Conservation (phyloP, 169 alveolate species). For the Ichthyophthirius multifiliis region DNA sequence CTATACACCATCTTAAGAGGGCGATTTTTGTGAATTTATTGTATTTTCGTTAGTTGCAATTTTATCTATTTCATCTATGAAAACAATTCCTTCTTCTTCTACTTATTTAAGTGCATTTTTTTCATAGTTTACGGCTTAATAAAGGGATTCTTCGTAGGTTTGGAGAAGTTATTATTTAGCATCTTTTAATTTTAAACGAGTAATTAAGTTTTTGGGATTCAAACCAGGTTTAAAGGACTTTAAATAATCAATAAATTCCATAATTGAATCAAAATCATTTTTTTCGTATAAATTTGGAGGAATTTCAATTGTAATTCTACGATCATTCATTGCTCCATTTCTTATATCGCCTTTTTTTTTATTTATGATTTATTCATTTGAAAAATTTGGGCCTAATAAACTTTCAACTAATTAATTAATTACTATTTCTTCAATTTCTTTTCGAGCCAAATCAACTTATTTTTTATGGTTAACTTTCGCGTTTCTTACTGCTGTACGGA, state of each 20-base stretch:
- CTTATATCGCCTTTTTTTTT: conserved; percentile 67
- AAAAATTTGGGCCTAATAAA: conserved; percentile 36
- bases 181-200: conserved; percentile 5
- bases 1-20: conserved; percentile 91
- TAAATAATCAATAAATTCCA: conserved; percentile 12
- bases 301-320: conserved; percentile 60
- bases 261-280: neutral
- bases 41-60: conserved; percentile 43
- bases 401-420: conserved; percentile 65
- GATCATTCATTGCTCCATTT: conserved; percentile 65
- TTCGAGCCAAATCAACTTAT: conserved; percentile 54
- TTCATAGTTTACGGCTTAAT: conserved; percentile 25
- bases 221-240: conserved; percentile 9
- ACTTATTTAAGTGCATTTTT: conserved; percentile 75
- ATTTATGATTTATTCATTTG: conserved; percentile 56
- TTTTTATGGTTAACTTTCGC: conserved; percentile 36
- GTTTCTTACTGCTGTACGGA: conserved; percentile 43
- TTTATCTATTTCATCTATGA: conserved; percentile 91
- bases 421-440: conserved; percentile 63
- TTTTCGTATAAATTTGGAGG: conserved; percentile 35
- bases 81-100: conserved; percentile 88
- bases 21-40: conserved; percentile 71
- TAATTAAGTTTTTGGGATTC: neutral
- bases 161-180: conserved; percentile 4
- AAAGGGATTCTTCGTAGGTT: neutral